A percentile compares a stretch with the other conserved stretches of the same genome.
Evolutionary conservation across 805 yeast genomes (phyloP).

Genomic region (Teunomyces panamensis): DNA sequence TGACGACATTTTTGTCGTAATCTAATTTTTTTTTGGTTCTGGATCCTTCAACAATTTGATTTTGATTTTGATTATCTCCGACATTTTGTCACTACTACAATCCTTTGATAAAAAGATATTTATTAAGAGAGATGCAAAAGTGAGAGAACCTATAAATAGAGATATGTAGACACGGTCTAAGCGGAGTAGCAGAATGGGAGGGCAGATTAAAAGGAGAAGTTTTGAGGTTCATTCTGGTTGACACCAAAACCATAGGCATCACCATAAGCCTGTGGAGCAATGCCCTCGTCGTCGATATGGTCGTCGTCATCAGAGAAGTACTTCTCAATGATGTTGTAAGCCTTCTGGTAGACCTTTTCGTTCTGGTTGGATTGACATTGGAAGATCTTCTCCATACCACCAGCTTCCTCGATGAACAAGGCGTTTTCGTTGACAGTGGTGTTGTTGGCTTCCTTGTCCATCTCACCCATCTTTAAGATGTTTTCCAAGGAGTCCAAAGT

Average conservation of each 20-base stretch:
- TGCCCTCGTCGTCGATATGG: constrained; percentile 59
- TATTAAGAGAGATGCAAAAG: constrained; percentile 5
- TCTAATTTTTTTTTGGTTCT: neutral
- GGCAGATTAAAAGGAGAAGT: constrained; percentile 36
- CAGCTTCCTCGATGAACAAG: constrained; percentile 92
- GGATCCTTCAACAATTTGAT: neutral
- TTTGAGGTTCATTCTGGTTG: constrained; percentile 53
- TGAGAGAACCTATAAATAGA: constrained; percentile 6
- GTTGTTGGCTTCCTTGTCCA: constrained; percentile 77
- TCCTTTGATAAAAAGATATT: constrained; percentile 5
- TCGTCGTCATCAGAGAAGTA: constrained; percentile 84
- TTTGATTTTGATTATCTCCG: neutral
- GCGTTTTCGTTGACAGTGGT: constrained; percentile 80
- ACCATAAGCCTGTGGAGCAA: constrained; percentile 75
- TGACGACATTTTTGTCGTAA: neutral
- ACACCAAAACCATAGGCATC: constrained; percentile 88
- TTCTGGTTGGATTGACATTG: constrained; percentile 90
- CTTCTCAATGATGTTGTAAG: constrained; percentile 84
- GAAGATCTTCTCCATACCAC: constrained; percentile 95
- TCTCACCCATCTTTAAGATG: constrained; percentile 90
- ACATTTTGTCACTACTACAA: neutral
- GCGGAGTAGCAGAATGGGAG: neutral
- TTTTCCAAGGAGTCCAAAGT: constrained; percentile 94
- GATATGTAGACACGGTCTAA: neutral
- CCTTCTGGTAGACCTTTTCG: constrained; percentile 88